A percentile compares a stretch with the other conserved stretches of the same genome.
phyloP scores from a whole-genome alignment of 345 rosid genomes.

The Melastoma malabathricum region DNA sequence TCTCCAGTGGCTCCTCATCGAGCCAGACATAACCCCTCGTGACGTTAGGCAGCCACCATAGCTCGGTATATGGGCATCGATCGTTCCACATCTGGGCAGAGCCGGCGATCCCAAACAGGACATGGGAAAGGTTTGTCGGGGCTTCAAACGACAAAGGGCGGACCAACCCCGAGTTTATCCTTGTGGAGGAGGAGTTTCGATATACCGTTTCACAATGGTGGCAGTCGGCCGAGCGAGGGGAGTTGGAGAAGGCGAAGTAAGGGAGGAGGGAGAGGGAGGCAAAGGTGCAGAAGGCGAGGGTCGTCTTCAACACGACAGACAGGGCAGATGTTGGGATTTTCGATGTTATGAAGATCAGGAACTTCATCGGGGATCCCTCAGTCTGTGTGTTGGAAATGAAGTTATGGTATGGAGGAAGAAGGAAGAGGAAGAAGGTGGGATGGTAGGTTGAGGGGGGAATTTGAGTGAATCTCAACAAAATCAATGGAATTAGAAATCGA shows the following conservation, averaged over 20 bases:
- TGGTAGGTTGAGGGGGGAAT: too few relatives aligned
- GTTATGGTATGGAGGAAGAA: too few relatives aligned
- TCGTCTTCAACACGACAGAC: slow-evolving; percentile 21
- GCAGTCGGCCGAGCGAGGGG: slow-evolving; percentile 8
- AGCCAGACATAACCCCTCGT: slow-evolving; percentile 84
- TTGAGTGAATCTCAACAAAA: too few relatives aligned
- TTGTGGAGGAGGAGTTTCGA: slow-evolving; percentile 9
- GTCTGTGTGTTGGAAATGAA: too few relatives aligned
- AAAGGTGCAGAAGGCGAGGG: slow-evolving; percentile 27
- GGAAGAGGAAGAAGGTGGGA: slow-evolving; percentile 2
- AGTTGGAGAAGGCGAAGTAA: slow-evolving; percentile 23
- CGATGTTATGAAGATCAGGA: too few relatives aligned
- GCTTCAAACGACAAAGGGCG: background rate
- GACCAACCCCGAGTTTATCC: background rate
- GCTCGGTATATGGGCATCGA: slow-evolving; percentile 47
- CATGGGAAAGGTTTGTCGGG: slow-evolving; percentile 45
- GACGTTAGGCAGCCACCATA: slow-evolving; percentile 69
- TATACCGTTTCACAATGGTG: slow-evolving; percentile 11
- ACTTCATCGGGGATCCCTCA: too few relatives aligned
- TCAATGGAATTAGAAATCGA: too few relatives aligned
- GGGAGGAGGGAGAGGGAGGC: slow-evolving; percentile 33
- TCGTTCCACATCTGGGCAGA: slow-evolving; percentile 62
- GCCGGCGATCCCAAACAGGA: slow-evolving; percentile 71
- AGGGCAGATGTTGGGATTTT: slow-evolving; percentile 8
- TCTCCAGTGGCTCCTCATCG: slow-evolving; percentile 36